These are phyloP conservation scores for Elsinoe australis DNA, from an alignment of 2,329 filamentous ascomycete genomes.

Conservation along the genomic window DNA sequence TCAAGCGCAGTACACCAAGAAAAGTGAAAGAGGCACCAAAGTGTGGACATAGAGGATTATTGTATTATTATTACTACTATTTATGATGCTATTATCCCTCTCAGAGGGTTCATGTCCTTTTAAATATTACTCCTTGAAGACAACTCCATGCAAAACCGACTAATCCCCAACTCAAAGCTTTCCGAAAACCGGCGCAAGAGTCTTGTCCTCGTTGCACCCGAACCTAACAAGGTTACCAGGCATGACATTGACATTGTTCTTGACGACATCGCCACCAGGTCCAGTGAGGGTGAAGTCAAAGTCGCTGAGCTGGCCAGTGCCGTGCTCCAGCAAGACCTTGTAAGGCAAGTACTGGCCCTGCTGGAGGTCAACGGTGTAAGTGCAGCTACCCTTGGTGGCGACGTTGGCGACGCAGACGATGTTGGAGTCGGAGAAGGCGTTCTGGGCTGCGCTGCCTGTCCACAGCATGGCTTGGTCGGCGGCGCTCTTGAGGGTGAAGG, in stretches of 20 bases:
- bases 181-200: not conserved
- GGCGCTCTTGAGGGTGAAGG: conserved; percentile 11
- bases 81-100: conserved; percentile 1
- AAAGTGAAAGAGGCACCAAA: not conserved
- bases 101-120: conserved; percentile 1
- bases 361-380: conserved; percentile 11
- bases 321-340: conserved; percentile 14
- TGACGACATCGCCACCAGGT: conserved; percentile 1
- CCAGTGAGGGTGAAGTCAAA: conserved; percentile 14
- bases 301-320: conserved; percentile 7
- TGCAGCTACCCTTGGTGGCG: conserved; percentile 2
- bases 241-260: conserved; percentile 12
- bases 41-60: not conserved
- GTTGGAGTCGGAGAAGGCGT: conserved; percentile 8
- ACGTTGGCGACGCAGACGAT: conserved; percentile 11
- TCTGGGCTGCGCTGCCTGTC: not conserved
- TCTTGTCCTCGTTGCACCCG: not conserved
- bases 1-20: too few relatives aligned
- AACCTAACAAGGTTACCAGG: conserved; percentile 7
- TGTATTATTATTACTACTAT: conserved; percentile 13
- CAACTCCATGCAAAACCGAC: too few relatives aligned
- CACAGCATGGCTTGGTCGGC: conserved; percentile 6
- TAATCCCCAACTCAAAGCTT: too few relatives aligned
- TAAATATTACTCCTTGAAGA: not conserved
- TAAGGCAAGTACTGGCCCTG: conserved; percentile 11